phyloP scores from a whole-genome alignment of 1,139 yeast species.

The Hemisphaericaspora lyxosophila region DNA sequence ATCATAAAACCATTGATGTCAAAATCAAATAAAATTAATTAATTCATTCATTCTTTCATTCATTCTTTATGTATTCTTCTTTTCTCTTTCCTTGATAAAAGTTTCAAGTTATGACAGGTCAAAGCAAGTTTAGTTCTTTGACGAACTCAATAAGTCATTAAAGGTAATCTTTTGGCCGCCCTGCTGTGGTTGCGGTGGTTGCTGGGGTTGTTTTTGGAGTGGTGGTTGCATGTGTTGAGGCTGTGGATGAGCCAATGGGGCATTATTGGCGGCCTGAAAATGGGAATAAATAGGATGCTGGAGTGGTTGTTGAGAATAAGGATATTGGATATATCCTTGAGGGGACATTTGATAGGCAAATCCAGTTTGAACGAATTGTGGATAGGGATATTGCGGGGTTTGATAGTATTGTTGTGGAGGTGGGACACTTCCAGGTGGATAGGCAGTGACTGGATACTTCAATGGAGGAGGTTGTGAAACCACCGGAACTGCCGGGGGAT shows the following conservation, averaged over 20 bases:
- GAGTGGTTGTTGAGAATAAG: conserved; percentile 5
- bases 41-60: too few species aligned
- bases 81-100: background rate
- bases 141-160: conserved; percentile 41
- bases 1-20: background rate
- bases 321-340: conserved; percentile 29
- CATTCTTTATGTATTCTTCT: background rate
- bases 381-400: conserved; percentile 14
- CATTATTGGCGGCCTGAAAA: conserved; percentile 7
- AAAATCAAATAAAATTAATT: background rate
- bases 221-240: conserved; percentile 9
- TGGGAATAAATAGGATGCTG: conserved; percentile 10
- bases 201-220: background rate
- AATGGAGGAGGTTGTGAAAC: conserved; percentile 17
- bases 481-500: conserved; percentile 7
- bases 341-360: conserved; percentile 32
- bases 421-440: conserved; percentile 21
- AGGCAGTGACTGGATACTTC: conserved; percentile 31
- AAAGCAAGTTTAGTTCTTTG: conserved; percentile 18
- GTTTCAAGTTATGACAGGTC: conserved; percentile 1
- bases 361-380: conserved; percentile 23
- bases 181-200: background rate
- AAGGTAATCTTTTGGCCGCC: conserved; percentile 42
- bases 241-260: conserved; percentile 9
- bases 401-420: conserved; percentile 9